These are phyloP conservation scores for Microglena sp. DNA, from an alignment of 139 green algal genomes.

Conservation along the genomic window DNA sequence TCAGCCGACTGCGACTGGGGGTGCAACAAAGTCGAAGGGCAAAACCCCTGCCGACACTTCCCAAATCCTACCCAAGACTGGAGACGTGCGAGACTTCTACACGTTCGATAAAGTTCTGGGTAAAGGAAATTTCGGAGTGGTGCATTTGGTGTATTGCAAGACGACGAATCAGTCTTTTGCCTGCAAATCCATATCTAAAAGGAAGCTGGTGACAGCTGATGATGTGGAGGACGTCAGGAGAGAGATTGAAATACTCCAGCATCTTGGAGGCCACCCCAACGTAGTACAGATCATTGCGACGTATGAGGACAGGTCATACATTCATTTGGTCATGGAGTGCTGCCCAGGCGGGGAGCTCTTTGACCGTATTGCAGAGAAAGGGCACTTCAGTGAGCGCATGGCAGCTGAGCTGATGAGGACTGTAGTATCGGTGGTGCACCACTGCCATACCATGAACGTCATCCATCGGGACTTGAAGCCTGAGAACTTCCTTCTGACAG, in stretches of 20 bases:
- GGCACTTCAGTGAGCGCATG: slow-evolving; percentile 74
- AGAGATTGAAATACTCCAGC: slow-evolving; percentile 56
- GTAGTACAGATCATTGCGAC: slow-evolving; percentile 5
- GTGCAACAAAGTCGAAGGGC: too few species aligned
- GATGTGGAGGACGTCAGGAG: slow-evolving; percentile 59
- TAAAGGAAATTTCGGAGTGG: slow-evolving; percentile 60
- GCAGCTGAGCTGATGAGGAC: slow-evolving; percentile 71
- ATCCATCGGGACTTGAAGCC: slow-evolving; percentile 83
- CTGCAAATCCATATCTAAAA: slow-evolving; percentile 75
- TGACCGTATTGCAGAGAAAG: slow-evolving; percentile 72
- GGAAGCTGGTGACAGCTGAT: slow-evolving; percentile 48
- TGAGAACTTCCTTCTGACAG: slow-evolving; percentile 66
- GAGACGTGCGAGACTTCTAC: slow-evolving; percentile 26
- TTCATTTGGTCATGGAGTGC: slow-evolving; percentile 26
- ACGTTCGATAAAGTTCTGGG: slow-evolving; percentile 48
- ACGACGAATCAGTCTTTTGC: slow-evolving; percentile 51
- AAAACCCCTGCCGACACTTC: too few species aligned
- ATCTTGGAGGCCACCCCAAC: slow-evolving; percentile 26
- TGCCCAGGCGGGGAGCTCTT: slow-evolving; percentile 82
- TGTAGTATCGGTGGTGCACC: slow-evolving; percentile 78
- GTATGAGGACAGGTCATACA: not conserved
- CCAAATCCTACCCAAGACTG: too few species aligned
- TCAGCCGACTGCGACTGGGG: too few species aligned
- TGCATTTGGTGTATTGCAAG: slow-evolving; percentile 44
- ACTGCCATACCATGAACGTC: slow-evolving; percentile 90